Evolutionary conservation across 1,284 basidiomycete species (phyloP), one percentile per base, ranked within the genome.

Genomic region (Microbotryum intermedium): DNA sequence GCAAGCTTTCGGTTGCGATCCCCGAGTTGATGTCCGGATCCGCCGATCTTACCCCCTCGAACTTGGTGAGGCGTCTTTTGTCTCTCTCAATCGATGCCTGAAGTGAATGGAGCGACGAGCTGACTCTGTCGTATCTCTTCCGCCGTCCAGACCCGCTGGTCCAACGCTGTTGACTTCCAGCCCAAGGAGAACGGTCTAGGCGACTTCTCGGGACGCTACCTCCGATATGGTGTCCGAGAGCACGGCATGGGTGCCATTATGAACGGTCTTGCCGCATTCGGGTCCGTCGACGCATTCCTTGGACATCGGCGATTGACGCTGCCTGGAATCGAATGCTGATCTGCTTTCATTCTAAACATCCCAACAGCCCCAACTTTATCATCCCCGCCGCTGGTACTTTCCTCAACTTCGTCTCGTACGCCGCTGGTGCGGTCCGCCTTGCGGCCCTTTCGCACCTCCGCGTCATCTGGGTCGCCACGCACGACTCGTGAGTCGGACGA

Each of bases 171-270:
- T 65, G 93, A 97, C 78, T 95, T 97, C 85, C 93, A 97, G 77
- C 87, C 84, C 58, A 87, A 88, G 62, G 86, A 82, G 76, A 90
- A 88, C 49, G 83, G 83, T 50, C 82, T 95, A 56, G 92, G 92
- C 64, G 80, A 77, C 68, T 95, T 91, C 77, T 78, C 83, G 62
- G 92, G 92, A 62, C 88, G 86, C 57, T 95, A 97, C 77, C 84
- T 97, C 75, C 88, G 90, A 60, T 97, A 88, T 78, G 92, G 92
- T 84, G 91, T 97, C 61, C 89, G 92, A 77, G 92, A 97, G 78
- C 92, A 97, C 77, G 92, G 81, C 71, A 97, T 97, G 92, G 89
- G 87, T 72, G 92, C 92, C 65, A 90, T 95, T 73, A 89, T 86
- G 72, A 76, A 76, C 72, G 76, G 76, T 63, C 68, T 76, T 25